These are phyloP conservation scores for Mayamaea pseudoterrestris DNA, from an alignment of 108 stramenopile species.

Conservation along the genomic window DNA sequence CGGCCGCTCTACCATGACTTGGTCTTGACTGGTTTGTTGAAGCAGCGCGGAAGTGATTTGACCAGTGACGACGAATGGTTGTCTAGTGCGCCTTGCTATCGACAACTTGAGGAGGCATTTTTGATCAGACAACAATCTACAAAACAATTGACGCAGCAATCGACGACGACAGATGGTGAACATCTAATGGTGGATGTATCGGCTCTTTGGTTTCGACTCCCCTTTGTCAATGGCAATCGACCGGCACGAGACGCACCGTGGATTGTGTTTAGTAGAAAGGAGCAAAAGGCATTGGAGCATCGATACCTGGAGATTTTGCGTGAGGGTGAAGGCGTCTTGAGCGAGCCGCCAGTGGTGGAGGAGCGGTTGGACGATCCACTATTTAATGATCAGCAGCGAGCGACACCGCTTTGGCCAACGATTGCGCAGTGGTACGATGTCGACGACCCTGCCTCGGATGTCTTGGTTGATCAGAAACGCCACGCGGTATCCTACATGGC, in stretches of 20 bases:
- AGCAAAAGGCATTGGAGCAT: constrained; percentile 26
- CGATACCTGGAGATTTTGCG: constrained; percentile 9
- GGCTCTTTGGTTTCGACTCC: constrained; percentile 52
- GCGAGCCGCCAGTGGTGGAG: no score
- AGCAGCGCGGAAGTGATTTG: constrained; percentile 28
- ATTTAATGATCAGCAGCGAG: no score
- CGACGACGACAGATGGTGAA: no score
- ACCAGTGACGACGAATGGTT: constrained; percentile 47
- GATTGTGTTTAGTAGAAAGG: constrained; percentile 20
- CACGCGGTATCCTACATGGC: constrained; percentile 34
- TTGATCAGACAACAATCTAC: constrained; percentile 11
- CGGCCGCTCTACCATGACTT: constrained; percentile 38
- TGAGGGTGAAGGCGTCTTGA: not conserved
- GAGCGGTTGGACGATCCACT: no score
- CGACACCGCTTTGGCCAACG: no score
- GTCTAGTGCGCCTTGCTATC: constrained; percentile 26
- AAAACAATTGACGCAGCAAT: not conserved
- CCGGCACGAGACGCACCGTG: constrained; percentile 39
- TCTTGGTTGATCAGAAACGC: constrained; percentile 53
- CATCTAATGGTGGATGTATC: constrained; percentile 4
- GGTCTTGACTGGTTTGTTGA: constrained; percentile 34
- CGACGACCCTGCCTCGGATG: constrained; percentile 26
- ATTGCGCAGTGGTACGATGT: constrained; percentile 49
- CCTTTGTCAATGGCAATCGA: constrained; percentile 38
- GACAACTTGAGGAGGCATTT: constrained; percentile 17